Base-by-base conservation (phyloP, 2,329 filamentous ascomycete genomes). In the Aspergillus unguis region DNA sequence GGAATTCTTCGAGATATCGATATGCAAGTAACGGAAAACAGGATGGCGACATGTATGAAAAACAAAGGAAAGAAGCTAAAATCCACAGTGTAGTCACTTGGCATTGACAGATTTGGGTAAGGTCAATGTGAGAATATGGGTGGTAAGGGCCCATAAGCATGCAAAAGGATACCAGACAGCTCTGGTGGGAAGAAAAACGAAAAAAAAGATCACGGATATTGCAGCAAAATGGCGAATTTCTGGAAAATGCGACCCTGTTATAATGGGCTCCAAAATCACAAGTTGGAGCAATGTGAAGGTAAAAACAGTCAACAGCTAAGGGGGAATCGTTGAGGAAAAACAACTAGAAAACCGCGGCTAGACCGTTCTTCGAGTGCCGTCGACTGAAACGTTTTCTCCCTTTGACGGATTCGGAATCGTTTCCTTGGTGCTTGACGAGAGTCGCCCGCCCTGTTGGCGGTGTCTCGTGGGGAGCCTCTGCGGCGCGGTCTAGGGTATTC, bases 281-380 rank as follows among this genome's bases (percentile, higher is more conserved):
- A 17, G 17, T 17, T 17, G 17, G 17, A 17, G 17, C 17, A 17
- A 17, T 17, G 17, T 17, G 17, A 17, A 17, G 17, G 17, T 17
- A 17, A 17, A 17, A 17, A 17, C 17, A 17, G 17, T 17, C 10
- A 2, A 50, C 11, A 44, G 28, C 25, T 41, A 46, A 53, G 25
- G 37, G 45, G 26, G n/a, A 50, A 47, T 31, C 41, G 26, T 44
- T 52, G 71, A 71, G 95, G 68, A 96, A 96, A 46, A 90, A 28
- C 31, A 37, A 44, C 71, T 71, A 95, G 68, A 96, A 96, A 46
- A 90, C 88, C 44, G 92, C 88, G 28, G 90, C 90, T 44, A 96
- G 81, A n/a, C 92, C 92, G 70, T 90, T 96, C 75, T 95, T 95
- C 11, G 89, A 95, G 73, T 96, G 90, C 61, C 92, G 81, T 74